These are phyloP conservation scores for Linderniella brevidens DNA, from an alignment of 257 asterid genomes.

Conservation along the genomic window DNA sequence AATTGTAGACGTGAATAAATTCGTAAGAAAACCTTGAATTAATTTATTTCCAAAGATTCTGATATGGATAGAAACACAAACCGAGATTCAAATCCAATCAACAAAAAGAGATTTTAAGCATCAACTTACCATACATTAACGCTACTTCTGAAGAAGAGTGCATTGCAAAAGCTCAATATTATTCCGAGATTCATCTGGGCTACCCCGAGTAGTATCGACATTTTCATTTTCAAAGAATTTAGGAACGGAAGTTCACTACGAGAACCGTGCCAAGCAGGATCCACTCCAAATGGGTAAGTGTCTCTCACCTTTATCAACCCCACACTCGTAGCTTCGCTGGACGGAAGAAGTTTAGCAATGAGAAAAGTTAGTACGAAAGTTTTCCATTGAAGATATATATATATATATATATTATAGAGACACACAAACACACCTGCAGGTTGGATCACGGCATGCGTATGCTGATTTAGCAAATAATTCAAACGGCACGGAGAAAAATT, in stretches of 20 bases:
- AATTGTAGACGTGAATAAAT: neutral
- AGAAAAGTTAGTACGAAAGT: too few species aligned
- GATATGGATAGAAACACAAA: neutral
- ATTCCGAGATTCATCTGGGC: slow-evolving; percentile 97
- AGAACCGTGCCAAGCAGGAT: slow-evolving; percentile 95
- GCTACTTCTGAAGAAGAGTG: slow-evolving; percentile 57
- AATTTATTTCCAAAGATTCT: too few species aligned
- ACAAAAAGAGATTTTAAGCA: neutral
- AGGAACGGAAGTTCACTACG: slow-evolving; percentile 94
- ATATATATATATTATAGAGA: too few species aligned
- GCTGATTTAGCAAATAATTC: slow-evolving; percentile 81
- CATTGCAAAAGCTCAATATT: slow-evolving; percentile 80
- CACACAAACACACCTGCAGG: slow-evolving; percentile 44
- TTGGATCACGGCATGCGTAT: slow-evolving; percentile 70
- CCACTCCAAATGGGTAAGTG: slow-evolving; percentile 92
- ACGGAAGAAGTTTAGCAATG: slow-evolving; percentile 9
- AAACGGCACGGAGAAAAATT: slow-evolving; percentile 85
- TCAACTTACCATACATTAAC: slow-evolving; percentile 59
- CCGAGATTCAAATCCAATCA: neutral
- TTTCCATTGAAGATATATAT: too few species aligned
- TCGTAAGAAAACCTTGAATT: too few species aligned
- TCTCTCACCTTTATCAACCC: slow-evolving; percentile 78
- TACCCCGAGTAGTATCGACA: slow-evolving; percentile 95
- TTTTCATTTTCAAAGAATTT: slow-evolving; percentile 90
- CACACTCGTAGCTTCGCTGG: slow-evolving; percentile 66